Conservation (phyloP, 257 asterid genomes). For the Thymus quinquecostatus region DNA sequence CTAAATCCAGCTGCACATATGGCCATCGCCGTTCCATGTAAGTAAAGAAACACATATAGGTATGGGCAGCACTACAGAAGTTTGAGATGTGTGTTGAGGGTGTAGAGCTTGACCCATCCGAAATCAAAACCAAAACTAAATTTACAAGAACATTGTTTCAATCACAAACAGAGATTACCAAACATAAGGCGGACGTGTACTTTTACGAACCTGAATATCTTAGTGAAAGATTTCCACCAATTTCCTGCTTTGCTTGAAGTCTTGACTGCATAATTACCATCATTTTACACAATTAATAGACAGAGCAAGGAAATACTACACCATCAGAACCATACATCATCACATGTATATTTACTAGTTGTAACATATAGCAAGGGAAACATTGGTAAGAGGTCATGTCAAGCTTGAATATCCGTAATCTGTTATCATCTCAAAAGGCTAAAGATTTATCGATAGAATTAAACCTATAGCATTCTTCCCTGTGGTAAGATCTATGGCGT, state of each 20-base stretch:
- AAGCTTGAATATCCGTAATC: neutral
- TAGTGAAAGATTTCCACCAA: constrained; percentile 68
- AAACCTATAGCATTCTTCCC: constrained; percentile 12
- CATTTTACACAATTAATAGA: constrained; percentile 22
- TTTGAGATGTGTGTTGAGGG: no score
- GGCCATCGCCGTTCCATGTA: neutral
- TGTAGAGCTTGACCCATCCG: neutral
- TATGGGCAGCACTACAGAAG: neutral
- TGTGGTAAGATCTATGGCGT: constrained; percentile 9
- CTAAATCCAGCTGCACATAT: neutral
- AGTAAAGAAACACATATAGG: neutral
- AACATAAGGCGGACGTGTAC: neutral
- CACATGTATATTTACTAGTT: neutral
- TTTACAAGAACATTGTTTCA: neutral
- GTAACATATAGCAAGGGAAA: neutral
- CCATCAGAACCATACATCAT: neutral
- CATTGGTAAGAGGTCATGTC: constrained; percentile 1
- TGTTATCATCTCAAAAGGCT: constrained; percentile 9
- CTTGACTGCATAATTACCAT: constrained; percentile 71
- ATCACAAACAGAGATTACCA: neutral
- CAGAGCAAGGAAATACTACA: neutral
- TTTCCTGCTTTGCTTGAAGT: constrained; percentile 98
- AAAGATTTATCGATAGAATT: neutral
- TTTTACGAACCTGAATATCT: constrained; percentile 78
- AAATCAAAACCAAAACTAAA: constrained; percentile 2